Conservation (phyloP, 345 rosid species). For the Fremontodendron californicum region DNA sequence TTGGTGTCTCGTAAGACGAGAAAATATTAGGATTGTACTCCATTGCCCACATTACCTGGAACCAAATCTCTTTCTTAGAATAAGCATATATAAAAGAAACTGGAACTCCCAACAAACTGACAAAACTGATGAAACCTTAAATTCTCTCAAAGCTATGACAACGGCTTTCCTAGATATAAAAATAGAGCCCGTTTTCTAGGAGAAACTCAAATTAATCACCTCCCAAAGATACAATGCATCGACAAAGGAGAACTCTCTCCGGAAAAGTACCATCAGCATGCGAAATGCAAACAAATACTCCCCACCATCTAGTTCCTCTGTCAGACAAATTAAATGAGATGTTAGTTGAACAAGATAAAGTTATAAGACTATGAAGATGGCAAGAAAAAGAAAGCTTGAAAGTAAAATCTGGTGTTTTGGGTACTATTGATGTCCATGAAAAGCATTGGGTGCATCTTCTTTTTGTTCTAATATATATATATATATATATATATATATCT, state of each 20-base stretch:
- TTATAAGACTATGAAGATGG: background rate
- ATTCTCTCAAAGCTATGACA: conserved; percentile 1
- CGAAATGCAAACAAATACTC: conserved; percentile 94
- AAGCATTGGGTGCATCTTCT: background rate
- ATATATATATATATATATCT: no score
- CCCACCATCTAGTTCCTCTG: conserved; percentile 92
- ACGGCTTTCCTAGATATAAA: background rate
- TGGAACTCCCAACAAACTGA: conserved; percentile 8
- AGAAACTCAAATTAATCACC: conserved; percentile 40
- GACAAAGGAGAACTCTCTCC: conserved; percentile 87
- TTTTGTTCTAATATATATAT: background rate
- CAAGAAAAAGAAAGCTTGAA: background rate
- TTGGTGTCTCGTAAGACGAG: conserved; percentile 49
- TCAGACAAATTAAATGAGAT: conserved; percentile 8
- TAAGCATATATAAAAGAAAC: conserved; percentile 13
- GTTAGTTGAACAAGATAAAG: conserved; percentile 2
- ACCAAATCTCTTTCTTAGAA: conserved; percentile 33
- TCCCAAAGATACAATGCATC: conserved; percentile 93
- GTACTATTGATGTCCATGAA: background rate
- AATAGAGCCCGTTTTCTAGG: background rate
- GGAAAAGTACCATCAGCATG: conserved; percentile 94
- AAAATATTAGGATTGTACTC: conserved; percentile 87
- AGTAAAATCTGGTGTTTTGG: background rate
- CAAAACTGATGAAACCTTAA: conserved; percentile 2
- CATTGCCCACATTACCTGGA: conserved; percentile 97